Conservation (phyloP, 2,329 filamentous ascomycete species). For the Phialophora tarda region DNA sequence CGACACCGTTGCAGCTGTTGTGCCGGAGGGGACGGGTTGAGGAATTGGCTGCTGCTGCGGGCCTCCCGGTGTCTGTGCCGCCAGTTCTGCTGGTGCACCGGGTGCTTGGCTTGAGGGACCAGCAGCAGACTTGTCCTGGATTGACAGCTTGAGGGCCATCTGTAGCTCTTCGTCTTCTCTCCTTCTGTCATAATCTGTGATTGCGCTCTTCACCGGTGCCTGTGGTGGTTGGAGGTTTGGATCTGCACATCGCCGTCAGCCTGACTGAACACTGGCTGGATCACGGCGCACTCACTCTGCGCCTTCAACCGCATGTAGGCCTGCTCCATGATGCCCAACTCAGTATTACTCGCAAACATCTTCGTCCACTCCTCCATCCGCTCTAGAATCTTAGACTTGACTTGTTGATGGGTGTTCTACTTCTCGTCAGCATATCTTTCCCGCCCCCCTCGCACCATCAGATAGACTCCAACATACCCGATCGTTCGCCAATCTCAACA, state of each 20-base stretch:
- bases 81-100: conserved; percentile 46
- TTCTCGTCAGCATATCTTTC: conserved; percentile 27
- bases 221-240: conserved; percentile 89
- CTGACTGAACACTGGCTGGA: conserved; percentile 8
- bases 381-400: conserved; percentile 96
- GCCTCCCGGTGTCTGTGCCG: conserved; percentile 44
- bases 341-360: conserved; percentile 87
- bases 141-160: conserved; percentile 89
- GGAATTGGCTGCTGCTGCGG: conserved; percentile 52
- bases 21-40: conserved; percentile 74
- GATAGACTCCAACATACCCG: conserved; percentile 54
- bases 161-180: conserved; percentile 98
- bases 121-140: conserved; percentile 75
- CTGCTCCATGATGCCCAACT: conserved; percentile 96
- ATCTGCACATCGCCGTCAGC: conserved; percentile 57
- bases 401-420: conserved; percentile 90
- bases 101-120: conserved; percentile 46
- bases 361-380: conserved; percentile 95
- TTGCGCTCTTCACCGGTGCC: conserved; percentile 88
- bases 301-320: conserved; percentile 86
- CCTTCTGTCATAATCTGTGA: conserved; percentile 86
- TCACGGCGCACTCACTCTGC: conserved; percentile 56
- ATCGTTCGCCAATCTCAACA: conserved; percentile 88
- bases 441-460: not conserved
- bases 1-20: conserved; percentile 94